A percentile compares a stretch with the other conserved stretches of the same genome.
Conservation (phyloP, 164 flowering plant species). For the Cinnamomum chago region DNA sequence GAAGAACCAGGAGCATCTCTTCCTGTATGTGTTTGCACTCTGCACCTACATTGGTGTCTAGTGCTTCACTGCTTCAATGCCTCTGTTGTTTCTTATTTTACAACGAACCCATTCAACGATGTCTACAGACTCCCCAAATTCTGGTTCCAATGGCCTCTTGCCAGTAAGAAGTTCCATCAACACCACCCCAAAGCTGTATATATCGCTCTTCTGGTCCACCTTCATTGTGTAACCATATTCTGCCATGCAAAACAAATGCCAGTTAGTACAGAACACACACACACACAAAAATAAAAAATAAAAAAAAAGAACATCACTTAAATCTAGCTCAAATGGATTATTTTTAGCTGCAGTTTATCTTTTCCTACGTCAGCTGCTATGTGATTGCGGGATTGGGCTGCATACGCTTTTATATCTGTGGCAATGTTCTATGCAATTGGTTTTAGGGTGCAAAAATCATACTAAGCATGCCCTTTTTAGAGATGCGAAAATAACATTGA, state of each 20-base stretch:
- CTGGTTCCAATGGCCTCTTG: constrained; percentile 58
- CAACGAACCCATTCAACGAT: constrained; percentile 76
- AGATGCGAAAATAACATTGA: no score
- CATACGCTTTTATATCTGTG: no score
- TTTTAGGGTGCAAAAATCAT: no score
- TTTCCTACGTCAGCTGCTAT: not conserved
- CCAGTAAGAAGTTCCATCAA: constrained; percentile 86
- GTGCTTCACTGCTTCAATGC: constrained; percentile 53
- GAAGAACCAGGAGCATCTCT: constrained; percentile 86
- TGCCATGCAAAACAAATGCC: constrained; percentile 22
- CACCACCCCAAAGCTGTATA: constrained; percentile 92
- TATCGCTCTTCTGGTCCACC: constrained; percentile 86
- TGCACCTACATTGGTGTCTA: constrained; percentile 61
- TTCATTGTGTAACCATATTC: constrained; percentile 93
- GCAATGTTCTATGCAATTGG: no score
- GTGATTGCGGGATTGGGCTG: no score
- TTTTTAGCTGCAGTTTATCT: not conserved
- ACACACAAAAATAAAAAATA: no score
- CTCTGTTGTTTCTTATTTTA: constrained; percentile 43
- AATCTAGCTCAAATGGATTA: not conserved
- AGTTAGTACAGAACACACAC: no score
- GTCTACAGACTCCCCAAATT: constrained; percentile 69
- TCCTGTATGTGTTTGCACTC: constrained; percentile 70
- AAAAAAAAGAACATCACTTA: no score
- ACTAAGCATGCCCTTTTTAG: no score